Evolutionary conservation across 1,284 basidiomycete genomes (phyloP).

Genomic region (Marasmius fiardii): DNA sequence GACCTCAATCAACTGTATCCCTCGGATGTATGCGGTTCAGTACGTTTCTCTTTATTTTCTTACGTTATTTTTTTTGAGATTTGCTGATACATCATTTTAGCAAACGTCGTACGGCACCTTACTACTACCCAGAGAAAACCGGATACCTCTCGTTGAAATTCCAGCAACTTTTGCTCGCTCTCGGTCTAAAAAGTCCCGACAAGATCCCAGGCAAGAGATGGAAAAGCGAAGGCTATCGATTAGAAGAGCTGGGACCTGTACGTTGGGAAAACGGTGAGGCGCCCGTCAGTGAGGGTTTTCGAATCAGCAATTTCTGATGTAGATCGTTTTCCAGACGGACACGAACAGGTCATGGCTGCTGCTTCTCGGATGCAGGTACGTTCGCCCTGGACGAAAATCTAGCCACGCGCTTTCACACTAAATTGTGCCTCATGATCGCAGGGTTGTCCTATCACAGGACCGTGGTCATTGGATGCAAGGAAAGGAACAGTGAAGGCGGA

Average conservation of each 20-base stretch:
- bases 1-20: background rate
- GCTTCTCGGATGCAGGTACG: background rate
- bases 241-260: conserved; percentile 7
- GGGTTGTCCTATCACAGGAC: background rate
- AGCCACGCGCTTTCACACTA: background rate
- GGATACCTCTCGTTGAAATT: background rate
- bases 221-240: conserved; percentile 12
- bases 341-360: background rate
- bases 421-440: background rate
- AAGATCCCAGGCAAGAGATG: conserved; percentile 7
- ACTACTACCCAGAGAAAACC: conserved; percentile 5
- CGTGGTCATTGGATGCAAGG: background rate
- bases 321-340: background rate
- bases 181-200: background rate
- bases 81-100: background rate
- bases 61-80: background rate
- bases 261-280: background rate
- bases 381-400: background rate
- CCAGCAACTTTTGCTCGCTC: background rate
- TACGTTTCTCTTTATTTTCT: background rate
- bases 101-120: conserved; percentile 2
- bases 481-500: background rate
- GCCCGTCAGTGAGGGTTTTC: background rate
- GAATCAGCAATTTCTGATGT: background rate
- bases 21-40: conserved; percentile 6